Conservation (phyloP, 257 asterid species). For the Echium plantagineum region DNA sequence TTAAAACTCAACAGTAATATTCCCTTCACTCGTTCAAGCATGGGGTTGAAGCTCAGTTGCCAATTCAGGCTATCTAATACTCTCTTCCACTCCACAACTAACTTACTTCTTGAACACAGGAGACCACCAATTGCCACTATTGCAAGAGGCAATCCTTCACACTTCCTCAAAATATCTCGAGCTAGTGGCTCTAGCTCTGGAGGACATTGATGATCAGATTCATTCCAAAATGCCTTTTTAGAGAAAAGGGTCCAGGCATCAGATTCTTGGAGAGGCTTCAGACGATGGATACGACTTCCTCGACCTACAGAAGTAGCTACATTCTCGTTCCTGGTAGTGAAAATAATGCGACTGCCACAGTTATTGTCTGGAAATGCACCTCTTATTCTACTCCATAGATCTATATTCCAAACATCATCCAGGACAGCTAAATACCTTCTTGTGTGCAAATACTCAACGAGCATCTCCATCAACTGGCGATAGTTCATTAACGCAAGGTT, state of each 20-base stretch:
- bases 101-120: constrained; percentile 13
- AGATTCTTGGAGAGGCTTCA: constrained; percentile 15
- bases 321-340: constrained; percentile 27
- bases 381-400: constrained; percentile 23
- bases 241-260: constrained; percentile 43
- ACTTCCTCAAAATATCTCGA: constrained; percentile 10
- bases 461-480: constrained; percentile 21
- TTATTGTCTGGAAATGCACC: constrained; percentile 25
- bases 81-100: constrained; percentile 16
- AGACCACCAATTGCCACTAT: constrained; percentile 19
- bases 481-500: constrained; percentile 18
- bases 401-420: constrained; percentile 32
- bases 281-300: constrained; percentile 10
- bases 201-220: constrained; percentile 11
- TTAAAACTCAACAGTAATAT: constrained; percentile 17
- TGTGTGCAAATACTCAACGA: constrained; percentile 12
- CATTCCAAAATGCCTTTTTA: constrained; percentile 29
- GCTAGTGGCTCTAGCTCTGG: constrained; percentile 15
- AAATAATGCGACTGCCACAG: constrained; percentile 34
- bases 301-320: constrained; percentile 24
- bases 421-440: constrained; percentile 32
- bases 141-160: constrained; percentile 20
- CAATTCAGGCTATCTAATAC: constrained; percentile 17
- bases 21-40: constrained; percentile 16
- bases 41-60: constrained; percentile 17